Base-by-base conservation (phyloP, 1,284 basidiomycete species). In the Meripilus lineatus region DNA sequence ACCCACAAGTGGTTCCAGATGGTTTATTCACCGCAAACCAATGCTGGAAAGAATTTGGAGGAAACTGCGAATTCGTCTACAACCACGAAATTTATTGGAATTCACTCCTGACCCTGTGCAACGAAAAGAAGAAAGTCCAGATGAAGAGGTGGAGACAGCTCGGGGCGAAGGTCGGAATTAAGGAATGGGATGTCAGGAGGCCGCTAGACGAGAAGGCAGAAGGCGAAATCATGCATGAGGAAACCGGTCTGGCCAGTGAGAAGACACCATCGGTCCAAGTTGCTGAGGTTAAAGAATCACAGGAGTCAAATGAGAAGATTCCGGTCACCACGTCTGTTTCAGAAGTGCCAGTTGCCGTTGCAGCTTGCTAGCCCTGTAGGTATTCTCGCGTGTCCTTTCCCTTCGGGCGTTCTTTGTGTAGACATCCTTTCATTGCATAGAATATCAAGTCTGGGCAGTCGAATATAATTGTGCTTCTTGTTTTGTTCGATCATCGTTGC, bases 51-150 rank as follows among this genome's bases (percentile, higher is more conserved):
- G 72, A 77, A 28, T 88, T 84, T 81, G 74, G 72, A 13, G 87
- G 87, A 7, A 62, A 63, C 10, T 58, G 66, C 26, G 68, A 78
- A 15, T 85, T 89, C 51, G 72, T 76, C 46, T 91, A 88, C 54
- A 69, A 74, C 1, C 88, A 91, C 55, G 77, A 77, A 24, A 72
- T 75, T 48, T 92, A 89, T 58, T 90, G 89, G 85, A 72, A 75
- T 1, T 71, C 72, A 15, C 68, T 92, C 21, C 62, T 86, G 2
- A 56, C 66, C 45, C 63, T 83, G 55, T 76, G 76, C 48, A 70
- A 76, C 11, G 68, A 74, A 45, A 69, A 77, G 38, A 67, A 69
- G 38, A 64, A 69, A 35, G 58, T 51, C 32, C 77, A 80, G 72
- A 64, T 74, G 51, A 68, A 72, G 43, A 72, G 70, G 22, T 93